Conservation (phyloP, 495 filamentous ascomycete genomes). For the Podospora fimiseda region DNA sequence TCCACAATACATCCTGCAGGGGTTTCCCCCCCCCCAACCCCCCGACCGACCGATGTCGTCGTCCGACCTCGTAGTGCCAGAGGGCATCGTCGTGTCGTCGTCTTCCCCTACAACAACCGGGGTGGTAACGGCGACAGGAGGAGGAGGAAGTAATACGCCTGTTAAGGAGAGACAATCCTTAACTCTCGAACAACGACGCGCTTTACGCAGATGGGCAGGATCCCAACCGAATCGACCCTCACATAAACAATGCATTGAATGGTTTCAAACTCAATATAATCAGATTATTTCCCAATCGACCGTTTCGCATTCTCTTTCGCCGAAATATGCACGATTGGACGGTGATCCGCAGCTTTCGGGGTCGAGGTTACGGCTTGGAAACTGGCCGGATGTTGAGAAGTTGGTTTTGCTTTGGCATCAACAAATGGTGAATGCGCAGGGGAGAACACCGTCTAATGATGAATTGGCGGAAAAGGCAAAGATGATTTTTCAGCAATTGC, state of each 20-base stretch:
- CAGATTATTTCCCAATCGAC: conserved; percentile 49
- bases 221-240: conserved; percentile 42
- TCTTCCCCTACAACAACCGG: too few species aligned
- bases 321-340: conserved; percentile 49
- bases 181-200: conserved; percentile 47
- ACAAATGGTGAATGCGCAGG: conserved; percentile 35
- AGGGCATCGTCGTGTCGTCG: too few species aligned
- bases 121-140: too few species aligned
- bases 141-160: conserved; percentile 16
- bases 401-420: conserved; percentile 47
- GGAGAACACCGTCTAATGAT: conserved; percentile 45
- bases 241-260: conserved; percentile 50
- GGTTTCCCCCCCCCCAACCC: too few species aligned
- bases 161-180: conserved; percentile 44
- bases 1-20: too few species aligned
- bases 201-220: conserved; percentile 46
- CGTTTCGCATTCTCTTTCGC: conserved; percentile 46
- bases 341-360: conserved; percentile 45
- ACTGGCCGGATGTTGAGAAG: conserved; percentile 51
- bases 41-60: too few species aligned
- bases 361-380: conserved; percentile 46
- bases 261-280: conserved; percentile 44
- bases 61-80: too few species aligned
- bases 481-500: conserved; percentile 40
- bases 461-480: conserved; percentile 49